Percentiles rank a stretch among this genome's conserved stretches.
phyloP scores from a whole-genome alignment of 192 early-diverging fungal species.

The Coemansia sp. region DNA sequence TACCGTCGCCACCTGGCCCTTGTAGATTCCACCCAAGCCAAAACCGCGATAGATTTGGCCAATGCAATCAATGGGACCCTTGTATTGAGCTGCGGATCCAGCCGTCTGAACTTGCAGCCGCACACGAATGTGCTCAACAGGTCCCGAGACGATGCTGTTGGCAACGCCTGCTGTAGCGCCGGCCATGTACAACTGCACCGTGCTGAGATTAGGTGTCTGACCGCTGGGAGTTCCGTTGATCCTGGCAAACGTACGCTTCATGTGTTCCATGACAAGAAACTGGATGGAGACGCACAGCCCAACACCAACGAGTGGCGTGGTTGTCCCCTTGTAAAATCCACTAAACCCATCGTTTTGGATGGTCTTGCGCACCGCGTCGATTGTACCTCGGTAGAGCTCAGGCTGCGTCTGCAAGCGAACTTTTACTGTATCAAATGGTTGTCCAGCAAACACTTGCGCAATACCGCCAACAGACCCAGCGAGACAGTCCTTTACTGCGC shows the following conservation, averaged over 20 bases:
- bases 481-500: slow-evolving; percentile 72
- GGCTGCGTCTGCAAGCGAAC: slow-evolving; percentile 95
- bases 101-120: slow-evolving; percentile 92
- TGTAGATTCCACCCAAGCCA: slow-evolving; percentile 83
- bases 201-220: slow-evolving; percentile 59
- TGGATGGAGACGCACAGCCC: slow-evolving; percentile 98
- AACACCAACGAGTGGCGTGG: slow-evolving; percentile 90
- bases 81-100: slow-evolving; percentile 57
- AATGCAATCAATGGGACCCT: slow-evolving; percentile 84
- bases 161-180: slow-evolving; percentile 87
- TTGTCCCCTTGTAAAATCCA: slow-evolving; percentile 94
- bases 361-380: slow-evolving; percentile 89
- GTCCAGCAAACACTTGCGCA: slow-evolving; percentile 75
- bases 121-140: slow-evolving; percentile 95
- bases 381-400: slow-evolving; percentile 73
- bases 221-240: slow-evolving; percentile 59
- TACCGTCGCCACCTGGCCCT: slow-evolving; percentile 86
- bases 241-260: slow-evolving; percentile 77
- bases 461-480: slow-evolving; percentile 78
- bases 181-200: slow-evolving; percentile 80
- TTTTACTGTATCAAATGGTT: slow-evolving; percentile 83
- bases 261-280: slow-evolving; percentile 85
- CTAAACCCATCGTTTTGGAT: slow-evolving; percentile 74
- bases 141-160: slow-evolving; percentile 87
- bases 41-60: slow-evolving; percentile 73